These are phyloP conservation scores for Vigna hirtella DNA, from an alignment of 306 rosid genomes.

Conservation along the genomic window DNA sequence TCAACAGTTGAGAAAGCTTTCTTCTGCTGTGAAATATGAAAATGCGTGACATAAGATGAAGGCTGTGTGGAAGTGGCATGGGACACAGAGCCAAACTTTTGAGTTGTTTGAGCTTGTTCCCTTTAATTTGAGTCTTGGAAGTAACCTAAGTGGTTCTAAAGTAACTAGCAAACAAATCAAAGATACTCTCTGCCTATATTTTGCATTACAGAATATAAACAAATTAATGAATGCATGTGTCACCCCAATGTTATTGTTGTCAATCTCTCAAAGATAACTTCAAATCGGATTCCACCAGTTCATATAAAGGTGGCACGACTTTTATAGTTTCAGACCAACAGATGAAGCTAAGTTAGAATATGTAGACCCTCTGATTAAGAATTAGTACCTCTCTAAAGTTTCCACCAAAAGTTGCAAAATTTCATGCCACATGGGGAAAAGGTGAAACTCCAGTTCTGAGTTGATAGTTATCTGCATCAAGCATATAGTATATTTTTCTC, in stretches of 20 bases:
- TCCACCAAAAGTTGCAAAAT: slow-evolving; percentile 38
- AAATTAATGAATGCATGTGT: slow-evolving; percentile 12
- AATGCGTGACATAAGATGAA: background rate
- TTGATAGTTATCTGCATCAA: slow-evolving; percentile 5
- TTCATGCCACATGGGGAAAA: slow-evolving; percentile 33
- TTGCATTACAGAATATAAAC: slow-evolving; percentile 28
- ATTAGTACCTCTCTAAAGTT: slow-evolving; percentile 21
- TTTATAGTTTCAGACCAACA: slow-evolving; percentile 36
- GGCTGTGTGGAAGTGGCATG: background rate
- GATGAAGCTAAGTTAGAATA: slow-evolving; percentile 32
- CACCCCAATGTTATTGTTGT: slow-evolving; percentile 13
- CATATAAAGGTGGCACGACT: background rate
- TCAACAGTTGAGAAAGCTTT: slow-evolving; percentile 16
- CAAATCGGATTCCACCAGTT: slow-evolving; percentile 44
- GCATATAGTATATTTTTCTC: background rate
- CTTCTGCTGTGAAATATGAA: slow-evolving; percentile 1
- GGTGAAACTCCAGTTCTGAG: slow-evolving; percentile 13
- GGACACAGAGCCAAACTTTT: slow-evolving; percentile 31
- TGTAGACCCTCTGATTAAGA: background rate
- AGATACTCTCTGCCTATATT: slow-evolving; percentile 29
- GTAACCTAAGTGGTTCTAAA: slow-evolving; percentile 4
- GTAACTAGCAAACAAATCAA: slow-evolving; percentile 3
- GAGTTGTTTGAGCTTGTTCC: background rate
- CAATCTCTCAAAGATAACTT: slow-evolving; percentile 34
- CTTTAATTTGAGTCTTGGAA: slow-evolving; percentile 14